Percentiles rank a stretch among this genome's conserved stretches.
Evolutionary conservation across 75 land plant species (phyloP).

Genomic region (Sequoia sempervirens): DNA sequence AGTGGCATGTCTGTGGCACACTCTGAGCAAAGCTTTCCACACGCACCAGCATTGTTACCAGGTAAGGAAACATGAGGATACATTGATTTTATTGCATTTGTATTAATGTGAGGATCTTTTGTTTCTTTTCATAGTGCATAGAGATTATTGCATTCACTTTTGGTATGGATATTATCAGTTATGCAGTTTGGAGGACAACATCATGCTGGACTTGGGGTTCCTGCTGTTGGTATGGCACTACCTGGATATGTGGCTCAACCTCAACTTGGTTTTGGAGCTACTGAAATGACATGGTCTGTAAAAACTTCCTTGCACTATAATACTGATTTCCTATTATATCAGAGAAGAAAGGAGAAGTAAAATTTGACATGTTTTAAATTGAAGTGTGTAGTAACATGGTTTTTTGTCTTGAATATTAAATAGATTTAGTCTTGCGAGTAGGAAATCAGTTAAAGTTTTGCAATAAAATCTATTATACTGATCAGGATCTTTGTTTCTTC

Average conservation of each 20-base stretch:
- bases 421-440: background rate
- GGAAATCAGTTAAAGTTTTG: background rate
- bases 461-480: background rate
- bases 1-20: slow-evolving; percentile 19
- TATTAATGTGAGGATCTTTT: background rate
- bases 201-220: slow-evolving; percentile 75
- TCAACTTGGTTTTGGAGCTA: slow-evolving; percentile 72
- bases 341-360: background rate
- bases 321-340: background rate
- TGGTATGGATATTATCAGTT: slow-evolving; percentile 35
- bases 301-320: background rate
- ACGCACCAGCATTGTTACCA: slow-evolving; percentile 34
- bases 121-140: background rate
- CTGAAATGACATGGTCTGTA: slow-evolving; percentile 84
- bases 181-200: slow-evolving; percentile 90
- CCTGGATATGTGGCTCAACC: slow-evolving; percentile 87
- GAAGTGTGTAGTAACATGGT: background rate
- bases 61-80: slow-evolving; percentile 6
- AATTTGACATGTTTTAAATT: background rate
- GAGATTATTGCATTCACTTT: background rate
- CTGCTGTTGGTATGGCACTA: slow-evolving; percentile 89
- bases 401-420: background rate
- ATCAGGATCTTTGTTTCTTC: background rate
- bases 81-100: background rate
- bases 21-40: slow-evolving; percentile 40